Evolutionary conservation across 2,329 filamentous ascomycete species (phyloP).

Genomic region (Neofusicoccum kwambonambiense): DNA sequence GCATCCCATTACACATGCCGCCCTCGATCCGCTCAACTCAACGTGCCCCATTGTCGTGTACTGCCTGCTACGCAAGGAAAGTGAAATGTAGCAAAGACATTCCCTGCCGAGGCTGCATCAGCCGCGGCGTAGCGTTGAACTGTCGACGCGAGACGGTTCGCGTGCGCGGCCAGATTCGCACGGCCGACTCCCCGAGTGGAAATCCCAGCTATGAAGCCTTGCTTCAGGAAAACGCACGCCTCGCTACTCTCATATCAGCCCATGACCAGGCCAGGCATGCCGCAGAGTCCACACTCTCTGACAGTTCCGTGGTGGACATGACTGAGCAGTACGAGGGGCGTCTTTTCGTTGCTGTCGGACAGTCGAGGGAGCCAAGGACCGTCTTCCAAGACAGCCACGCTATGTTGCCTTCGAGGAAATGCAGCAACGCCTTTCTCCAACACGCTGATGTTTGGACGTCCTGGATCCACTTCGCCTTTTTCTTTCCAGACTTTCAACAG

Average conservation of each 20-base stretch:
- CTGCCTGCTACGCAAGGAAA: too few relatives aligned
- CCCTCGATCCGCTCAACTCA: too few relatives aligned
- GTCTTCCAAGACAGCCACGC: slow-evolving; percentile 17
- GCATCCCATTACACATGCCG: too few relatives aligned
- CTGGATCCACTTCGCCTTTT: slow-evolving; percentile 22
- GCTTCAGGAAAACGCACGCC: slow-evolving; percentile 21
- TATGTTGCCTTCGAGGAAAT: slow-evolving; percentile 11
- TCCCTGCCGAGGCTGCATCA: slow-evolving; percentile 20
- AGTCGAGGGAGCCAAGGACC: slow-evolving; percentile 8
- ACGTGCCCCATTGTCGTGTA: too few relatives aligned
- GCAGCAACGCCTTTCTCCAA: slow-evolving; percentile 17
- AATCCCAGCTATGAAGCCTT: slow-evolving; percentile 19
- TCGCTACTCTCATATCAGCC: slow-evolving; percentile 11
- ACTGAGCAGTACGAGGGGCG: slow-evolving; percentile 22
- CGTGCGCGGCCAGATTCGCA: slow-evolving; percentile 21
- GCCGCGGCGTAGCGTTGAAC: slow-evolving; percentile 17
- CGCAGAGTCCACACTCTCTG: too few relatives aligned
- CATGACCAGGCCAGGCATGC: not conserved
- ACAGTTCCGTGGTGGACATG: slow-evolving; percentile 13
- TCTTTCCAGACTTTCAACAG: slow-evolving; percentile 19
- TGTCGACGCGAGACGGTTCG: slow-evolving; percentile 21
- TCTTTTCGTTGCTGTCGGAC: slow-evolving; percentile 14
- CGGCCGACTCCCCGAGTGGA: slow-evolving; percentile 13
- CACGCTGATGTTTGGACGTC: slow-evolving; percentile 21
- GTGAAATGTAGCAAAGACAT: too few relatives aligned